Percentiles rank a stretch among this genome's conserved stretches.
Conservation (phyloP, 2,329 filamentous ascomycete species). For the Phoma sp. region DNA sequence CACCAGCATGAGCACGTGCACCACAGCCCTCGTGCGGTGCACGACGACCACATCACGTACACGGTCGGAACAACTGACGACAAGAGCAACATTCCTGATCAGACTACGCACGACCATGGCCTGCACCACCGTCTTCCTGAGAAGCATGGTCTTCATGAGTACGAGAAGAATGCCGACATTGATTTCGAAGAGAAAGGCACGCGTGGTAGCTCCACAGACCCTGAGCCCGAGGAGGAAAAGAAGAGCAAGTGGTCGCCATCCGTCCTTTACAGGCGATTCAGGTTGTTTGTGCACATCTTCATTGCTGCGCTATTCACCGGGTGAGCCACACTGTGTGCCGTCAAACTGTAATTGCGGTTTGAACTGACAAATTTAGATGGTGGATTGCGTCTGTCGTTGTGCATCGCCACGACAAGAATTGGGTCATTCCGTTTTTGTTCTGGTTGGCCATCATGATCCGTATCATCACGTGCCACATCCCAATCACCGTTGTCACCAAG, state of each 20-base stretch:
- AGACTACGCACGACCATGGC: conserved; percentile 51
- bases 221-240: conserved; percentile 25
- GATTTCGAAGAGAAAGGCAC: conserved; percentile 53
- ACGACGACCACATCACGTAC: conserved; percentile 43
- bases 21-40: conserved; percentile 41
- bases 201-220: conserved; percentile 35
- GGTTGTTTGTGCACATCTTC: conserved; percentile 51
- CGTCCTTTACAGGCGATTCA: conserved; percentile 49
- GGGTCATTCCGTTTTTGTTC: conserved; percentile 84
- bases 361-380: conserved; percentile 60
- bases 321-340: conserved; percentile 44
- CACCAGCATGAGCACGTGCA: conserved; percentile 50
- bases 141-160: conserved; percentile 27
- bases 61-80: conserved; percentile 47
- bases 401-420: conserved; percentile 76
- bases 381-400: conserved; percentile 79
- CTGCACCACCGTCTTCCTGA: conserved; percentile 46
- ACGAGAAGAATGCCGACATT: conserved; percentile 45
- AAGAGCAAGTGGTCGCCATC: conserved; percentile 29
- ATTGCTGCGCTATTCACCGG: conserved; percentile 61
- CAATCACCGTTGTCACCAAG: conserved; percentile 69
- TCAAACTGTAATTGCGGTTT: conserved; percentile 10
- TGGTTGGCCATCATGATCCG: conserved; percentile 79
- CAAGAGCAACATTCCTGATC: conserved; percentile 41
- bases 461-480: conserved; percentile 75